phyloP scores from a whole-genome alignment of 1,284 basidiomycete species.

The Athelia psychrophila region DNA sequence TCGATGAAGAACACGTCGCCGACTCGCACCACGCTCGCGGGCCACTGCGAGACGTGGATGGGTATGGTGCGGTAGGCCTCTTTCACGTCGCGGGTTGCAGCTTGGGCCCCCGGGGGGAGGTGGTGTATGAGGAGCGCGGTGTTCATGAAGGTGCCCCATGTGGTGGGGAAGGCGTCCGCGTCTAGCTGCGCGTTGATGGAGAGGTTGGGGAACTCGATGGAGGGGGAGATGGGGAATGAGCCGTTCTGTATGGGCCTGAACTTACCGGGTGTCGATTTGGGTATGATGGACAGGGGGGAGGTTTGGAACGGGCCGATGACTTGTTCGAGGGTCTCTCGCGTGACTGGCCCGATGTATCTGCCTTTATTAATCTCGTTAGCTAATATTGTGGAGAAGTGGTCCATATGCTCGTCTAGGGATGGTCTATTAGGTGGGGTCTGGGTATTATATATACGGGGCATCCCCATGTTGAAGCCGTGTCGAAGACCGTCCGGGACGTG shows the following conservation, averaged over 20 bases:
- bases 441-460: neutral
- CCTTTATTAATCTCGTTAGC: neutral
- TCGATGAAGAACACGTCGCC: conserved; percentile 23
- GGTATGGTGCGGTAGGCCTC: conserved; percentile 23
- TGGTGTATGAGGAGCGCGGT: neutral
- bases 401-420: neutral
- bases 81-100: neutral
- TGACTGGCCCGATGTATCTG: neutral
- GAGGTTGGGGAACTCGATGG: accelerated
- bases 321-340: neutral
- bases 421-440: neutral
- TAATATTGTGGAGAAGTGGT: neutral
- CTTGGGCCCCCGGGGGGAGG: neutral
- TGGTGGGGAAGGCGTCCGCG: conserved; percentile 1
- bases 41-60: conserved; percentile 29
- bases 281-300: neutral
- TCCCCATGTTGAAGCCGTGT: neutral
- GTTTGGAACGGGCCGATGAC: neutral
- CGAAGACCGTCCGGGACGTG: too few species aligned
- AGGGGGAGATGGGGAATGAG: conserved; percentile 1
- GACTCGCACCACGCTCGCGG: conserved; percentile 23
- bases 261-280: conserved; percentile 4
- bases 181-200: neutral
- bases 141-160: conserved; percentile 8
- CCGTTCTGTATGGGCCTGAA: conserved; percentile 9